phyloP scores from a whole-genome alignment of 2,329 filamentous ascomycete species.

The Ascochyta viciae-villosae region DNA sequence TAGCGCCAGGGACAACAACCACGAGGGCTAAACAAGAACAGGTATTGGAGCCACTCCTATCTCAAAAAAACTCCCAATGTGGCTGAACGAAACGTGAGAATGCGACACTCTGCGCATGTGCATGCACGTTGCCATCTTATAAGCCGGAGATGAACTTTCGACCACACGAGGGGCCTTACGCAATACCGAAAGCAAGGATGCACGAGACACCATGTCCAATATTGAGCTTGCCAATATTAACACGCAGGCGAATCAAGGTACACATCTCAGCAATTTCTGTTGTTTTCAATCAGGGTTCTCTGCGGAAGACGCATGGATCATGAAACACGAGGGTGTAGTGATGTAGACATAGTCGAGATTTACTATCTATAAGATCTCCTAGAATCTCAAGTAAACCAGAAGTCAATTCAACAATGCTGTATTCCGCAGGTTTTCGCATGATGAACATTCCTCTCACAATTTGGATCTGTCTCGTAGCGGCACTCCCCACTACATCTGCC shows the following conservation, averaged over 20 bases:
- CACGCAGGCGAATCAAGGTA: neutral
- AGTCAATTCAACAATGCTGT: too few species aligned
- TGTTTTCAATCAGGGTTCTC: neutral
- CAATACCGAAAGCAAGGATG: neutral
- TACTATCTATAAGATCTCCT: neutral
- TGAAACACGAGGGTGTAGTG: neutral
- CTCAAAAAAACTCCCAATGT: neutral
- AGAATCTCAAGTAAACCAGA: too few species aligned
- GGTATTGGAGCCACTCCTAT: constrained; percentile 7
- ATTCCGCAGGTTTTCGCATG: too few species aligned
- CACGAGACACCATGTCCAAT: constrained; percentile 1
- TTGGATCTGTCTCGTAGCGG: neutral
- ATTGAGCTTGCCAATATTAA: neutral
- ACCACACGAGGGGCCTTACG: neutral
- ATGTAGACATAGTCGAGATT: neutral
- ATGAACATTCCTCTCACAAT: neutral
- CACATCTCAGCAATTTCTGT: neutral
- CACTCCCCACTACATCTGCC: constrained; percentile 17
- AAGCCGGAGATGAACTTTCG: neutral
- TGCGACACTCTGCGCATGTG: constrained; percentile 1
- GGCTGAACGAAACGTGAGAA: neutral
- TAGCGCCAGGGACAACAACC: constrained; percentile 7
- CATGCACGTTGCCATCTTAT: neutral
- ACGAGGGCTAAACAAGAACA: constrained; percentile 5
- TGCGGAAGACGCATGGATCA: neutral